phyloP scores from a whole-genome alignment of 139 green algal species.

The Penium margaritaceum region DNA sequence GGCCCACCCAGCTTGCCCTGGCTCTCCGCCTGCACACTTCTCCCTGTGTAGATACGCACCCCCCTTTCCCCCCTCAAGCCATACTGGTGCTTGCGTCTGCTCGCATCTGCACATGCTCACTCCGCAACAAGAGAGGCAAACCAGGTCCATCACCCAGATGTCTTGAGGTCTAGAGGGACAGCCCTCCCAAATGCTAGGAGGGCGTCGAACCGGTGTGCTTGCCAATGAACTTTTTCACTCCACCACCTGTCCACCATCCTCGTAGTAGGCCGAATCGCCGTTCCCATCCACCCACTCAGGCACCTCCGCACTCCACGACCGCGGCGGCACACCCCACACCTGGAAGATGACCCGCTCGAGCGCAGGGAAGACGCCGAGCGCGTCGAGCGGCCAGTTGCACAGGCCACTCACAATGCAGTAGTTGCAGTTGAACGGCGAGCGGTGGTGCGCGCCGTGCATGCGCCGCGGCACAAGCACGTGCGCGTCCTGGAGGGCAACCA shows the following conservation, averaged over 20 bases:
- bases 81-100: too few relatives aligned
- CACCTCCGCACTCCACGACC: slow-evolving; percentile 72
- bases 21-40: too few relatives aligned
- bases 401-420: slow-evolving; percentile 92
- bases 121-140: too few relatives aligned
- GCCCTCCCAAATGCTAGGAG: too few relatives aligned
- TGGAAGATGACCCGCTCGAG: slow-evolving; percentile 62
- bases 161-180: too few relatives aligned
- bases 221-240: not conserved
- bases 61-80: too few relatives aligned
- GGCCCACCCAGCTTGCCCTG: too few relatives aligned
- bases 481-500: slow-evolving; percentile 72
- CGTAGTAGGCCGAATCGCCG: slow-evolving; percentile 17
- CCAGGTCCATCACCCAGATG: too few relatives aligned
- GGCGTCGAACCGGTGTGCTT: too few relatives aligned
- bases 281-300: slow-evolving; percentile 25
- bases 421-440: slow-evolving; percentile 84
- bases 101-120: too few relatives aligned
- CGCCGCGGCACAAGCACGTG: slow-evolving; percentile 71
- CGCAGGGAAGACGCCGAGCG: slow-evolving; percentile 55
- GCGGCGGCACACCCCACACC: slow-evolving; percentile 73
- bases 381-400: slow-evolving; percentile 83
- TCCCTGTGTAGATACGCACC: too few relatives aligned
- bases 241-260: slow-evolving; percentile 17
- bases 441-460: slow-evolving; percentile 86